Evolutionary conservation across 2,329 filamentous ascomycete genomes (phyloP).

Genomic region (Talaromyces sp.): DNA sequence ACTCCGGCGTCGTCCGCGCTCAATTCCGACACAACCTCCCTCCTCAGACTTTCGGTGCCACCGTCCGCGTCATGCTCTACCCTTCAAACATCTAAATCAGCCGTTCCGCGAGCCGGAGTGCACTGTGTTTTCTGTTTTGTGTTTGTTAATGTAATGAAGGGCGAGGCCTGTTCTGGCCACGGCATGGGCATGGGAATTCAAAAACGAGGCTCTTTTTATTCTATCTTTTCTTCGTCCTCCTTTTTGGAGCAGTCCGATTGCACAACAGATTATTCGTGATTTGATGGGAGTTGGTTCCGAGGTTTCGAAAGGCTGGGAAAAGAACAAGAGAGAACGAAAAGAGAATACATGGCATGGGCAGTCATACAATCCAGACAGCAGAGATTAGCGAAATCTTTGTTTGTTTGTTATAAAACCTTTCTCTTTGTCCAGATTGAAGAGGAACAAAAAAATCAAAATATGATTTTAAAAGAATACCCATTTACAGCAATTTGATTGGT

Average conservation of each 20-base stretch:
- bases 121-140: slow-evolving; percentile 14
- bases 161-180: background rate
- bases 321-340: background rate
- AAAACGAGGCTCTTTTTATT: background rate
- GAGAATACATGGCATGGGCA: slow-evolving; percentile 5
- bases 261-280: background rate
- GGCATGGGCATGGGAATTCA: background rate
- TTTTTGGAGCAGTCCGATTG: slow-evolving; percentile 1
- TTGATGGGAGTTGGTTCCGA: background rate
- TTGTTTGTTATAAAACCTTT: slow-evolving; percentile 1
- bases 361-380: slow-evolving; percentile 1
- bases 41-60: slow-evolving; percentile 92
- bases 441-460: slow-evolving; percentile 17
- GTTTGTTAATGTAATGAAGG: slow-evolving; percentile 15
- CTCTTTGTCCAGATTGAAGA: slow-evolving; percentile 5
- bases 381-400: background rate
- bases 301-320: background rate
- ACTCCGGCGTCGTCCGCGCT: slow-evolving; percentile 96
- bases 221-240: background rate
- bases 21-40: slow-evolving; percentile 97
- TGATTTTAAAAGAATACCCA: slow-evolving; percentile 10
- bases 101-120: slow-evolving; percentile 15
- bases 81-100: slow-evolving; percentile 84
- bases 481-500: background rate
- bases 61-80: slow-evolving; percentile 96